Evolutionary conservation across 2,329 filamentous ascomycete species (phyloP).

Genomic region (Daldinia eschscholtzii): DNA sequence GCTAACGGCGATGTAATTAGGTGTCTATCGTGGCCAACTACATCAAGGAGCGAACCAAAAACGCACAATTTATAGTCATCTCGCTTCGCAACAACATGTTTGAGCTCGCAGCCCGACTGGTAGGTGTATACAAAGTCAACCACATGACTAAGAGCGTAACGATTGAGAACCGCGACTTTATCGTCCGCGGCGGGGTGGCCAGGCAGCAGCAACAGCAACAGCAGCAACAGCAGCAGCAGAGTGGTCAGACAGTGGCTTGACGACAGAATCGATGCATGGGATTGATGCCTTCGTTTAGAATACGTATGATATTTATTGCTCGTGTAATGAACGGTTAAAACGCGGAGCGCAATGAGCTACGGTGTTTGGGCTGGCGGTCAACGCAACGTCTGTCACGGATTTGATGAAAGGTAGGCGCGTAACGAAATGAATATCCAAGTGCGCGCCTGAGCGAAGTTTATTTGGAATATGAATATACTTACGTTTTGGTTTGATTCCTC

Average conservation of each 20-base stretch:
- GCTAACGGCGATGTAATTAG: slow-evolving; percentile 58
- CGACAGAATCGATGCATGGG: slow-evolving; percentile 1
- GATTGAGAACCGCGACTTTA: slow-evolving; percentile 87
- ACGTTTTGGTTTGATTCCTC: slow-evolving; percentile 1
- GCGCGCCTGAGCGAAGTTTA: slow-evolving; percentile 3
- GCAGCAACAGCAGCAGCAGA: slow-evolving; percentile 19
- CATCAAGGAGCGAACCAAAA: slow-evolving; percentile 99
- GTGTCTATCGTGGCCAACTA: slow-evolving; percentile 98
- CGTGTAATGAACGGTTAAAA: neutral
- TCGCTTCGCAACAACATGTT: slow-evolving; percentile 99
- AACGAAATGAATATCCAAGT: slow-evolving; percentile 27
- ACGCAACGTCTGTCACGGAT: slow-evolving; percentile 7
- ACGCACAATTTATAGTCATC: slow-evolving; percentile 99
- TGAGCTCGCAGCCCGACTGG: slow-evolving; percentile 92
- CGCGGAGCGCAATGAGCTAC: slow-evolving; percentile 14
- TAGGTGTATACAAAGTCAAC: slow-evolving; percentile 99
- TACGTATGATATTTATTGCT: slow-evolving; percentile 4
- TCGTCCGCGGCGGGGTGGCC: slow-evolving; percentile 53
- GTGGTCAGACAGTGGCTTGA: slow-evolving; percentile 18
- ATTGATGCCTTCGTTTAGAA: neutral
- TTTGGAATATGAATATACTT: slow-evolving; percentile 18
- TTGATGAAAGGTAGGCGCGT: slow-evolving; percentile 18
- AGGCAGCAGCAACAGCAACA: slow-evolving; percentile 27
- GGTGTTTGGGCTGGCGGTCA: slow-evolving; percentile 8
- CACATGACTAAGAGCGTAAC: slow-evolving; percentile 97